Evolutionary conservation across 768 basidiomycete species (phyloP).

Genomic region (Serpula lacrymans): DNA sequence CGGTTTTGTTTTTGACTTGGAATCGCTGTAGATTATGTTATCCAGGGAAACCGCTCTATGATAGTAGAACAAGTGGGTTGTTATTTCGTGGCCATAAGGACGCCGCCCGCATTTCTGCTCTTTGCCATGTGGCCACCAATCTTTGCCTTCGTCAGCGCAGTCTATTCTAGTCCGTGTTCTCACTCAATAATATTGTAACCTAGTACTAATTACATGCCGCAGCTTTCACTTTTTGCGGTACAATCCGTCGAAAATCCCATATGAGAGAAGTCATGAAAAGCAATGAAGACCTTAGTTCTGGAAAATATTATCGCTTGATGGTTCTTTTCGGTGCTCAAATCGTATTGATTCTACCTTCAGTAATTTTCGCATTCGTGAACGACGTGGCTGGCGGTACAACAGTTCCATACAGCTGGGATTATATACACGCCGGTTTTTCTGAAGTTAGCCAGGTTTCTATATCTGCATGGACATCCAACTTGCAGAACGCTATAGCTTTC

Average conservation of each 20-base stretch:
- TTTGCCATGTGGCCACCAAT: constrained; percentile 23
- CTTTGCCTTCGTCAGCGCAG: constrained; percentile 23
- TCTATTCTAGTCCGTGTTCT: constrained; percentile 23
- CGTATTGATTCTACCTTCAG: too few species aligned
- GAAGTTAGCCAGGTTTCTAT: too few species aligned
- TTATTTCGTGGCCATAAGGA: constrained; percentile 23
- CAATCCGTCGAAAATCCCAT: neutral
- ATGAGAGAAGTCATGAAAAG: neutral
- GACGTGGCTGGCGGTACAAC: too few species aligned
- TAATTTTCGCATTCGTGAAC: too few species aligned
- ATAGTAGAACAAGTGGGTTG: constrained; percentile 31
- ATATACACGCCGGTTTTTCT: too few species aligned
- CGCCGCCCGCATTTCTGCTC: constrained; percentile 22
- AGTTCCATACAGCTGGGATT: too few species aligned
- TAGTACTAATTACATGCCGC: neutral
- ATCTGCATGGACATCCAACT: too few species aligned
- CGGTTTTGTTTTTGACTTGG: too few species aligned
- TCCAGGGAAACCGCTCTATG: constrained; percentile 32
- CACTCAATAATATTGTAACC: neutral
- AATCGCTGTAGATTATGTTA: constrained; percentile 29
- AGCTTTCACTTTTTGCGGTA: neutral
- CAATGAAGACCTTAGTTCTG: constrained; percentile 13
- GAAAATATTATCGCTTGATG: constrained; percentile 19
- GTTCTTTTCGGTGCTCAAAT: constrained; percentile 24
- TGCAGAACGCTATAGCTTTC: too few species aligned